Percentiles rank a stretch among this genome's conserved stretches.
Conservation (phyloP, 176 grass and related monocot species). For the Coix lacrymajobi region DNA sequence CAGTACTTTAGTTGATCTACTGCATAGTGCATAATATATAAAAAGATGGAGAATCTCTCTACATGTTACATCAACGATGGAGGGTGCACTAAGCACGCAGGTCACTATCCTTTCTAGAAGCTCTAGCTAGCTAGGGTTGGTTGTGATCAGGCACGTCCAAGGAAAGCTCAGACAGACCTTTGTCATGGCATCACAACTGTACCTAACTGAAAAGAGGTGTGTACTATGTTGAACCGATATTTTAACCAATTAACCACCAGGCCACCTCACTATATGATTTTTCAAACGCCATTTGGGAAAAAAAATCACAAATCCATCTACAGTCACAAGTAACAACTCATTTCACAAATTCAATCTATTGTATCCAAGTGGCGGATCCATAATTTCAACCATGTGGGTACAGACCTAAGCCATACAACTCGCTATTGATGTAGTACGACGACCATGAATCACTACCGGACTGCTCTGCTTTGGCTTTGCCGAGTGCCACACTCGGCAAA, state of each 20-base stretch:
- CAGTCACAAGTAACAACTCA: no score
- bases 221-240: not conserved
- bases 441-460: no score
- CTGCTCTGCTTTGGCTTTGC: no score
- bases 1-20: not conserved
- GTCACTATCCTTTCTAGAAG: conserved; percentile 27
- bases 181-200: conserved; percentile 27
- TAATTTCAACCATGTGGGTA: no score
- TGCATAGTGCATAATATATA: no score
- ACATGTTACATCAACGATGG: conserved; percentile 18
- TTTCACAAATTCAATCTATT: no score
- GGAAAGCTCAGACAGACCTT: conserved; percentile 1
- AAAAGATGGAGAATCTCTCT: not conserved
- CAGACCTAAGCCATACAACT: no score
- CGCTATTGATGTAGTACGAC: no score
- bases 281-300: no score
- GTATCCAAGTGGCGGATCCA: no score
- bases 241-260: conserved; percentile 8
- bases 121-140: not conserved
- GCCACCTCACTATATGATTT: not conserved
- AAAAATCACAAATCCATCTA: no score
- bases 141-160: not conserved
- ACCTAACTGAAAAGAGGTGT: conserved; percentile 12
- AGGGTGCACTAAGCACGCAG: conserved; percentile 7
- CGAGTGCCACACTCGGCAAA: no score